These are phyloP conservation scores for Kodamaea arcana DNA, from an alignment of 1,139 yeast genomes.

Conservation along the genomic window DNA sequence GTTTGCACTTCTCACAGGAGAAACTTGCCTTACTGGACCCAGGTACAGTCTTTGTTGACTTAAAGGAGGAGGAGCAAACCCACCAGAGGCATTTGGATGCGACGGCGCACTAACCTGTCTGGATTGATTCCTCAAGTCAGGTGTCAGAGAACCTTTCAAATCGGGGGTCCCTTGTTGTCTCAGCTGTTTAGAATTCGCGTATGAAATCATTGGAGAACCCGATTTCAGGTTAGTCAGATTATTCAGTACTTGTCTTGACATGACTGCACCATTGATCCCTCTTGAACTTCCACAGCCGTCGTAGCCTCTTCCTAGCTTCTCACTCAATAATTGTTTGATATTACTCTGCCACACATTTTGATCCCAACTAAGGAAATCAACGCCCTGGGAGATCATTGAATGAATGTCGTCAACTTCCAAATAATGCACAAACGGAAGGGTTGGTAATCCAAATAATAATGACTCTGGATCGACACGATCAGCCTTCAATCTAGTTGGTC, in stretches of 20 bases:
- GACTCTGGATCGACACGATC: conserved; percentile 79
- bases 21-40: neutral
- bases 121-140: too few species aligned
- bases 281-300: conserved; percentile 76
- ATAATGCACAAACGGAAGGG: conserved; percentile 83
- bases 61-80: neutral
- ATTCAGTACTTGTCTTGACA: conserved; percentile 7
- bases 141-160: neutral
- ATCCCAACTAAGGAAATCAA: conserved; percentile 48
- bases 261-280: conserved; percentile 56
- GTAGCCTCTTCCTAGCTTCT: conserved; percentile 69
- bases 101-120: conserved; percentile 1
- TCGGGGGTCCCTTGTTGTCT: neutral
- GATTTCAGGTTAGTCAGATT: neutral
- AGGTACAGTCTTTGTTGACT: conserved; percentile 1
- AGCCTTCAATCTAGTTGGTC: conserved; percentile 86
- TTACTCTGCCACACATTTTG: conserved; percentile 63
- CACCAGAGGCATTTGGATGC: too few species aligned
- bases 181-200: neutral
- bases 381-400: conserved; percentile 9
- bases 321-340: conserved; percentile 59
- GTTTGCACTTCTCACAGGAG: neutral
- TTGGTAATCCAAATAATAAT: conserved; percentile 85
- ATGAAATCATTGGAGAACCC: neutral
- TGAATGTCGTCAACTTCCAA: conserved; percentile 39